Evolutionary conservation across 2,329 filamentous ascomycete genomes (phyloP), one percentile per base, ranked within the genome.

Genomic region (Lachnellula hyalina): DNA sequence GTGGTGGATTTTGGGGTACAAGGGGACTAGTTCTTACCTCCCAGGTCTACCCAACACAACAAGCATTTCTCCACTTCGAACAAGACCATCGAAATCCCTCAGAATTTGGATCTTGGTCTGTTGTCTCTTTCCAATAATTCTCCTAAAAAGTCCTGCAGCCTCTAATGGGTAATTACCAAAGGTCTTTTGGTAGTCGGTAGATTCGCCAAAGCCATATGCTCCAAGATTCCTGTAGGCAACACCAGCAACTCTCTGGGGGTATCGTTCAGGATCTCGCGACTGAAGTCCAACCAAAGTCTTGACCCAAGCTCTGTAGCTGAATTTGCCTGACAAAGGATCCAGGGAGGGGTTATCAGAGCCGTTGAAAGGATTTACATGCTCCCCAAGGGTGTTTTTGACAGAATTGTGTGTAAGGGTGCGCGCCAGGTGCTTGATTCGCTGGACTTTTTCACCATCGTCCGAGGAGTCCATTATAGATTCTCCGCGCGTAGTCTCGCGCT

Each of bases 111-210:
- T 69, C 61, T 81, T 81, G 47, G 73, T 77, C 62, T 77, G 73
- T 41, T 76, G 76, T 42, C 55, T 51, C 59, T 77, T 77, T 45
- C 80, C 80, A 32, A 86, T 65, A 1, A 84, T 57, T 60, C 78
- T 72, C 52, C 77, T 75, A 1, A 72, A 65, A n/a, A 76, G 51
- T 11, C 73, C 73, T 1, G 70, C 70, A 0, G 70, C 63, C 48
- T 81, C 78, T 2, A 86, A 69, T 74, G 80, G 82, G 53, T 85
- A 73, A 61, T 86, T 87, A 59, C 71, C 74, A 32, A 87, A 82
- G 60, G 77, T 85, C 77, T 71, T 83, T 66, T 90, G 86, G 69
- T 85, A 90, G 67, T 89, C 86, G 1, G 85, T 88, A 0, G 82
- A 75, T 47, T 79, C 79, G 44, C 86, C 86, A 63, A 79, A 89